Conservation (phyloP, 2,329 filamentous ascomycete genomes). For the Thielaviopsis ethacetica region DNA sequence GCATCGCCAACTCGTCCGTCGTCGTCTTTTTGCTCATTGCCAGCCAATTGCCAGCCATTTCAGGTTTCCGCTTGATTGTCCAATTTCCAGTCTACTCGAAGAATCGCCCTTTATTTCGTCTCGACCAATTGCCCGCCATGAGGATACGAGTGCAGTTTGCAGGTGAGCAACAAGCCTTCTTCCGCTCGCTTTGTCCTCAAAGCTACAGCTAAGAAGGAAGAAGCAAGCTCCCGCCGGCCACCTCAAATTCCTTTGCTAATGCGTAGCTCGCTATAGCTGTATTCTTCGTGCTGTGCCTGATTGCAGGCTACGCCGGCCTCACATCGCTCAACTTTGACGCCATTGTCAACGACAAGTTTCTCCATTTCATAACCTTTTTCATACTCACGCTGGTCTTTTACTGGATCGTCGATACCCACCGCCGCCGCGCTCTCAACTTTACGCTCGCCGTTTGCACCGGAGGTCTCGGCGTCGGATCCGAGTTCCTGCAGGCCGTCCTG, state of each 20-base stretch:
- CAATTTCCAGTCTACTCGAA: not conserved
- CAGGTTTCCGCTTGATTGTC: not conserved
- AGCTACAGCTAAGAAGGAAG: not conserved
- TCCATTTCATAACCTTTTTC: conserved; percentile 84
- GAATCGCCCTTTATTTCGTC: not conserved
- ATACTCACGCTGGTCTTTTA: conserved; percentile 77
- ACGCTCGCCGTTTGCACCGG: conserved; percentile 68
- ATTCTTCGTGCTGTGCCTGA: conserved; percentile 54
- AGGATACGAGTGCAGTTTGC: conserved; percentile 80
- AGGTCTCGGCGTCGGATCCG: conserved; percentile 53
- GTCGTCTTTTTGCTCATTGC: no score
- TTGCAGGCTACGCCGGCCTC: conserved; percentile 67
- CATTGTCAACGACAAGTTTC: conserved; percentile 70
- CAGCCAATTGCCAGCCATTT: not conserved
- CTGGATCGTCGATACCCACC: conserved; percentile 87
- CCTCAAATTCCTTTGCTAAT: not conserved
- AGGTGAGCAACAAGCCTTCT: conserved; percentile 35
- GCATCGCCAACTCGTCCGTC: no score
- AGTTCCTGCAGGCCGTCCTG: conserved; percentile 59
- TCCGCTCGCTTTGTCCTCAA: conserved; percentile 9
- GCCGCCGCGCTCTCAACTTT: conserved; percentile 69
- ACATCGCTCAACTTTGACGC: conserved; percentile 40
- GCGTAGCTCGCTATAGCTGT: conserved; percentile 32
- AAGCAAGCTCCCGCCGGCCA: not conserved
- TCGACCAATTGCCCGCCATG: conserved; percentile 33